Conservation (phyloP, 2,329 filamentous ascomycete genomes). For the Incumbomyces delicatus region DNA sequence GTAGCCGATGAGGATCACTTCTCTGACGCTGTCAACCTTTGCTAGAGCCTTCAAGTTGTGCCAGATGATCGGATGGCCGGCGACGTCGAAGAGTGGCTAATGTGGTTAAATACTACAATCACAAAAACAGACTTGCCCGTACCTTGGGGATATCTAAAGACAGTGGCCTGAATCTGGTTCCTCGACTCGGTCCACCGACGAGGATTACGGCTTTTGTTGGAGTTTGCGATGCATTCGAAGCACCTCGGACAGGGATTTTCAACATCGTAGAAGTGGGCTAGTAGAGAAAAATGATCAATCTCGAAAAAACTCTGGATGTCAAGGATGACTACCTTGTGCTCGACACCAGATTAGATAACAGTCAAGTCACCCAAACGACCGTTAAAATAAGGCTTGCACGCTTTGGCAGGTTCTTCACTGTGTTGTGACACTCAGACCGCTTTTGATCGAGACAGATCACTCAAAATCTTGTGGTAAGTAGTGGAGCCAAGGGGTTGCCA, state of each 20-base stretch:
- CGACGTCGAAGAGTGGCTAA: slow-evolving; percentile 94
- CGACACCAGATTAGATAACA: no score
- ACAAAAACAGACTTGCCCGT: slow-evolving; percentile 18
- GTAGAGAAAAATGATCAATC: neutral
- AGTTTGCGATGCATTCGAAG: slow-evolving; percentile 35
- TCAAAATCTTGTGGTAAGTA: no score
- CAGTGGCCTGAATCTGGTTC: slow-evolving; percentile 88
- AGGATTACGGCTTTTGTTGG: slow-evolving; percentile 91
- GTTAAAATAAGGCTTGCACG: no score
- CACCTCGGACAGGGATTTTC: slow-evolving; percentile 34
- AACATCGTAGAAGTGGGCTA: slow-evolving; percentile 26
- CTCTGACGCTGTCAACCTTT: slow-evolving; percentile 83
- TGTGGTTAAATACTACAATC: neutral
- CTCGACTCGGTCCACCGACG: slow-evolving; percentile 89
- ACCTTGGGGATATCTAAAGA: slow-evolving; percentile 95
- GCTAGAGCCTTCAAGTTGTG: slow-evolving; percentile 89
- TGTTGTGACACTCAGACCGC: no score
- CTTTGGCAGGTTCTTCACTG: no score
- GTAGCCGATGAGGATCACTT: slow-evolving; percentile 97
- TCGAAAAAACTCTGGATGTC: no score
- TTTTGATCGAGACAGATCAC: no score
- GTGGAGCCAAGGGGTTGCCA: no score
- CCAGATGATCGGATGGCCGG: slow-evolving; percentile 95
- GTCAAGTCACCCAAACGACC: no score
- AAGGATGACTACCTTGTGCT: no score